A percentile compares a stretch with the other conserved stretches of the same genome.
Evolutionary conservation across 805 yeast species (phyloP).

Genomic region (Zygoascus ofunaensis): DNA sequence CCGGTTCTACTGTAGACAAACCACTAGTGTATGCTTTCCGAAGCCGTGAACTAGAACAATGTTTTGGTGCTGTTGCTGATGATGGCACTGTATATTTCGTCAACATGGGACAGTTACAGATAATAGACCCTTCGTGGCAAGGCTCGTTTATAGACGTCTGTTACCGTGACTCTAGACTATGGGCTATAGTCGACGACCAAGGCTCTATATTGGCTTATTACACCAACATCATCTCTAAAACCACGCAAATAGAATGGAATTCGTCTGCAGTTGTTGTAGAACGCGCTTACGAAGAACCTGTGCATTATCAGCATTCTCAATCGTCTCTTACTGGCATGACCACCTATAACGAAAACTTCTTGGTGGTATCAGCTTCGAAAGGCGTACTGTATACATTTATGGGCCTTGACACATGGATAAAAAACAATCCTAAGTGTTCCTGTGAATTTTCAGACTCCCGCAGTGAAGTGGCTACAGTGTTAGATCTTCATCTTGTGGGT

Average conservation of each 20-base stretch:
- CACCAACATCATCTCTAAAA: background rate
- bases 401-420: background rate
- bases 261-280: too few relatives aligned
- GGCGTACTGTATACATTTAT: background rate
- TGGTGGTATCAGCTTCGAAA: background rate
- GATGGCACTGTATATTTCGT: slow-evolving; percentile 13
- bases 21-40: slow-evolving; percentile 4
- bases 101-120: slow-evolving; percentile 9
- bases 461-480: too few relatives aligned
- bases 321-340: background rate
- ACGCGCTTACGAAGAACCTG: too few relatives aligned
- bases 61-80: slow-evolving; percentile 11
- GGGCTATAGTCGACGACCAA: slow-evolving; percentile 3
- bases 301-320: too few relatives aligned
- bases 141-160: background rate
- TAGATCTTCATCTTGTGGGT: too few relatives aligned
- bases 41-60: background rate
- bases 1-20: slow-evolving; percentile 9
- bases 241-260: background rate
- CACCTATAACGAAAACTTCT: background rate
- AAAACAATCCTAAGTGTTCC: background rate
- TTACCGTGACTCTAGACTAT: slow-evolving; percentile 1
- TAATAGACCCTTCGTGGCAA: slow-evolving; percentile 7
- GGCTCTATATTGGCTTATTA: background rate
- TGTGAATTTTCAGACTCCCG: background rate